Evolutionary conservation across 73 alveolate genomes (phyloP), one percentile per base, ranked within the genome.

Genomic region (Blepharisma japonicum): DNA sequence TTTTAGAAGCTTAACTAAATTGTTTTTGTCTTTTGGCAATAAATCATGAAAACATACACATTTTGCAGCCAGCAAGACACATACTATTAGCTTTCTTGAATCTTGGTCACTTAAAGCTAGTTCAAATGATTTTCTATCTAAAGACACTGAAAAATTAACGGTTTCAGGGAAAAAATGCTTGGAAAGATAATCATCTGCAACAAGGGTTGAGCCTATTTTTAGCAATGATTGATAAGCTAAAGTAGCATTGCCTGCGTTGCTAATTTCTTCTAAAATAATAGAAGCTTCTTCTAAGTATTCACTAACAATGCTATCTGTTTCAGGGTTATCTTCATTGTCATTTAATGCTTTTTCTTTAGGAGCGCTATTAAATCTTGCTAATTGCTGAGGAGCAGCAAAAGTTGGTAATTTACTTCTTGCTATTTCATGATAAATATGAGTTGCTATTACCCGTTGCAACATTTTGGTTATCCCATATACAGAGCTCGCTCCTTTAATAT

Each of bases 121-220:
- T 20, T 20, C 47, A 25, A 61, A 25, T 1, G 74, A 14, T 61
- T 25, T 25, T 61, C 74, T 14, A 25, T 61, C 74, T 14, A 61
- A 32, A 83, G 46, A 86, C 82, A 11, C 87, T 55, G 49, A 18
- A 23, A 23, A 81, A 55, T 45, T 77, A 48, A 55, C 84, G 66
- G 54, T 68, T 8, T 61, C 47, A 20, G 74, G 74, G 49, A 61
- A 14, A 39, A 61, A 61, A 8, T 20, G 39, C 5, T 25, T 14
- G 3, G 42, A 32, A 32, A 32, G 42, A 3, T 32, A 32, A 3
- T 32, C 42, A 32, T 32, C 42, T 32, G 42, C 42, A 32, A 32
- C 42, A 32, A 32, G 42, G 0, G 42, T 32, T 32, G 42, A 32
- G 42, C 42, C 42, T 0, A 32, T 32, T 32, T 32, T 32, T 32